These are phyloP conservation scores for Thoreauomyces humboldtii DNA, from an alignment of 192 early-diverging fungal species.

Conservation along the genomic window DNA sequence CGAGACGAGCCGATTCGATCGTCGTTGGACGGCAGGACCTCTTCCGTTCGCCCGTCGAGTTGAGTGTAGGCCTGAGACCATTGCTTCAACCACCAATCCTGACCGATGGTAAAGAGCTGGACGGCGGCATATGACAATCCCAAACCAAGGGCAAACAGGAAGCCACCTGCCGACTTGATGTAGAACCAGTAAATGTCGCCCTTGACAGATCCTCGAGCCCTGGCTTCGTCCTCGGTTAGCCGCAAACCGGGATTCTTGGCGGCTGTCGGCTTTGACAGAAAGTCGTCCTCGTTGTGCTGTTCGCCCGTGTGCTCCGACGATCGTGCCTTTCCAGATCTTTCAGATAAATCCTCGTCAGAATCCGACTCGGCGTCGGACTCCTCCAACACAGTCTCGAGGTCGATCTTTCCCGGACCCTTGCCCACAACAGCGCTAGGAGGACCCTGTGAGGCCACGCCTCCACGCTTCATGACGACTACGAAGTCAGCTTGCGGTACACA, in stretches of 20 bases:
- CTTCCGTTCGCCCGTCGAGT: too few relatives aligned
- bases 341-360: background rate
- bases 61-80: constrained; percentile 30
- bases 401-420: constrained; percentile 20
- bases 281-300: background rate
- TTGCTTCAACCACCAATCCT: constrained; percentile 44
- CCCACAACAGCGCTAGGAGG: constrained; percentile 13
- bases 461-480: constrained; percentile 41
- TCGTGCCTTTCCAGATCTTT: background rate
- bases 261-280: too few relatives aligned
- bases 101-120: constrained; percentile 21
- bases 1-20: too few relatives aligned
- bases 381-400: constrained; percentile 12
- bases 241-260: too few relatives aligned
- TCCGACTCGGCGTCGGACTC: constrained; percentile 15
- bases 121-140: background rate
- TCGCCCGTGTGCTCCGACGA: background rate
- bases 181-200: constrained; percentile 39
- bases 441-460: constrained; percentile 20
- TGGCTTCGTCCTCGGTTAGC: constrained; percentile 43
- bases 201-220: constrained; percentile 43
- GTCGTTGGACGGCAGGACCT: background rate
- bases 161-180: constrained; percentile 46
- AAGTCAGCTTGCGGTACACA: constrained; percentile 41
- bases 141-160: constrained; percentile 24